Base-by-base conservation (phyloP, 164 flowering plant genomes). In the Dillenia turbinata region DNA sequence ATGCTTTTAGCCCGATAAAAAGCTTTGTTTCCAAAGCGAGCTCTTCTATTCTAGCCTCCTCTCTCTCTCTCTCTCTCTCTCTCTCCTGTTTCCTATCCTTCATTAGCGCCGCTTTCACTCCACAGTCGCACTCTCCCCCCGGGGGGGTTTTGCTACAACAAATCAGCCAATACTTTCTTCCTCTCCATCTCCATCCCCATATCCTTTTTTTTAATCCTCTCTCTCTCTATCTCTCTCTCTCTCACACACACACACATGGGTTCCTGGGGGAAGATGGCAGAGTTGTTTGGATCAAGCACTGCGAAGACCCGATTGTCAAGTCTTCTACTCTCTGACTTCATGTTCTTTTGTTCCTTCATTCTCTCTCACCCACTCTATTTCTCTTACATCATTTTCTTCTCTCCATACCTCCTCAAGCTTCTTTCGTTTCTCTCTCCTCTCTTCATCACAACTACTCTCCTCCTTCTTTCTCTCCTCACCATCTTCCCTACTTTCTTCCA, bases 341-440 rank as follows among this genome's bases (percentile, higher is more conserved):
- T 65, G 54, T 63, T 65, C 56, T 54, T 79, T 17, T 77, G 62
- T 33, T 76, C 81, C 44, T 72, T 80, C 76, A 51, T 86, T 51
- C 49, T 78, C 59, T 85, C 89, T 14, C 78, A 90, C 66, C 92
- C 90, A 56, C 72, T 89, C 8, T 84, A 84, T 76, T 81, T 85
- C 72, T 84, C 80, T 47, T 88, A 83, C 87, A 68, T 87, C 64
- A 60, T 91, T 73, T 86, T 86, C 85, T 86, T 89, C 86, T 80
- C 79, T 2, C 95, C 91, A 12, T 87, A 85, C 78, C 65, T 90
- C 54, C 65, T 86, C 72, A 85, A 78, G 67, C 75, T 87, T 63
- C 54, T 86, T 46, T 83, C 83, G 19, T 89, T 83, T 46, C 85
- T 94, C 47, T 85, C 81, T 9, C 97, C 97, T 52, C 90, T 90